phyloP scores from a whole-genome alignment of 257 asterid genomes.

The Coffea canephora region DNA sequence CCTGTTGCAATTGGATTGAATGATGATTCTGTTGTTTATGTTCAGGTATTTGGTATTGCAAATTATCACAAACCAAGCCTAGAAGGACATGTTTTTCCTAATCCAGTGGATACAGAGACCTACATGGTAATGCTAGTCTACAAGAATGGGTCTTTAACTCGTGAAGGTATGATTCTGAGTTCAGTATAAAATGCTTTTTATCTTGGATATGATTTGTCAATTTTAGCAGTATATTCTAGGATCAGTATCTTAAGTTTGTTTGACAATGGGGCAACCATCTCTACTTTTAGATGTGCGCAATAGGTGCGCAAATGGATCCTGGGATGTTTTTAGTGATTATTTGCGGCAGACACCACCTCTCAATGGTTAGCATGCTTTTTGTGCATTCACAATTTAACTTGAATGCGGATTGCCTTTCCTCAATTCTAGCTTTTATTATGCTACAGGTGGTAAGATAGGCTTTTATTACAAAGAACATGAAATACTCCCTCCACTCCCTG shows the following conservation, averaged over 20 bases:
- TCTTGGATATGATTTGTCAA: too few relatives aligned
- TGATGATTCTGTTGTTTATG: neutral
- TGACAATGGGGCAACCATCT: neutral
- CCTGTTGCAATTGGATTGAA: neutral
- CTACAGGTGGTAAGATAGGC: constrained; percentile 83
- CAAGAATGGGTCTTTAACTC: constrained; percentile 91
- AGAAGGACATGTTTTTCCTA: constrained; percentile 93
- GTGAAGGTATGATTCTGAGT: constrained; percentile 63
- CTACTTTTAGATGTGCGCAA: constrained; percentile 57
- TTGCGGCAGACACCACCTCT: constrained; percentile 71
- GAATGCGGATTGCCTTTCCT: neutral
- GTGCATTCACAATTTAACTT: too few relatives aligned
- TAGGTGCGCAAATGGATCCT: constrained; percentile 67
- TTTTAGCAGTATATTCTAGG: neutral
- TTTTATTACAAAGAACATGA: constrained; percentile 92
- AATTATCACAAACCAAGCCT: constrained; percentile 65
- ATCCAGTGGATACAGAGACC: constrained; percentile 75
- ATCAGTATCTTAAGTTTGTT: neutral
- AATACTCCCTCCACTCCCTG: constrained; percentile 90
- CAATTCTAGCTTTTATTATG: neutral
- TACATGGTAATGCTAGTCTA: constrained; percentile 92
- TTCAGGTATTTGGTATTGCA: constrained; percentile 77
- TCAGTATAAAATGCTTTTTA: neutral
- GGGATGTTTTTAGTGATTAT: constrained; percentile 66
- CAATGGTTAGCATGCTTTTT: constrained; percentile 45